Evolutionary conservation across 192 early-diverging fungal species (phyloP), one percentile per base, ranked within the genome.

Genomic region (Phlyctochytrium planicorne): DNA sequence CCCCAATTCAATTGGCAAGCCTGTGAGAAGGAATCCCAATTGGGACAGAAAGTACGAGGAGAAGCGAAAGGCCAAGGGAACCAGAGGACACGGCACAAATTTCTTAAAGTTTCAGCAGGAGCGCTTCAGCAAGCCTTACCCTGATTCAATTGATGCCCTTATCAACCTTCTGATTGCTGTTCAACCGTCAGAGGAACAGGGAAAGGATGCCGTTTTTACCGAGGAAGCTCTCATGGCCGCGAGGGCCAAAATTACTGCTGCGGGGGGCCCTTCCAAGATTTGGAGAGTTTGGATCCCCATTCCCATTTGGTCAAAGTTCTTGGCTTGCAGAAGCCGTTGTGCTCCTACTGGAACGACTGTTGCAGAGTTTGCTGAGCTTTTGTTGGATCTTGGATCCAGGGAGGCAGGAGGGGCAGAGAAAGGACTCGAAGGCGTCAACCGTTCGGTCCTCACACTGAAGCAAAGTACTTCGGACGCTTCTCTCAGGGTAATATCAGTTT

Each of bases 1-100:
- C 25, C 55, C 27, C 6, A 25, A 6, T 57, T 10, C 10, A 6
- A 6, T 57, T 20, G 55, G 16, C 6, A 57, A 57, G 25, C 16
- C 55, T 12, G 27, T 25, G 12, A 14, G 20, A 14, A 10, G 55
- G 27, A 29, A 57, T 57, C 55, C 55, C 14, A 57, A 57, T 6
- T 57, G 55, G 55, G 55, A 57, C 25, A 10, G 27, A 25, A 57
- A 57, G 55, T 57, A 57, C 25, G 55, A 57, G 25, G 55, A 57
- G 55, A 57, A 57, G 25, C 16, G 55, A 29, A 57, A 57, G 55
- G 12, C 25, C 14, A 25, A 14, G 6, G 55, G 55, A 4, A 57
- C 16, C 20, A 14, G 55, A 25, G 55, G 55, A 6, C 55, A 57
- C 27, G 55, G 55, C 6, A 29, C 55, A 4, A 57, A 57, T 29